Percentiles rank a stretch among this genome's conserved stretches.
phyloP scores from a whole-genome alignment of 805 yeast genomes.

The Danielia oregonensis region DNA sequence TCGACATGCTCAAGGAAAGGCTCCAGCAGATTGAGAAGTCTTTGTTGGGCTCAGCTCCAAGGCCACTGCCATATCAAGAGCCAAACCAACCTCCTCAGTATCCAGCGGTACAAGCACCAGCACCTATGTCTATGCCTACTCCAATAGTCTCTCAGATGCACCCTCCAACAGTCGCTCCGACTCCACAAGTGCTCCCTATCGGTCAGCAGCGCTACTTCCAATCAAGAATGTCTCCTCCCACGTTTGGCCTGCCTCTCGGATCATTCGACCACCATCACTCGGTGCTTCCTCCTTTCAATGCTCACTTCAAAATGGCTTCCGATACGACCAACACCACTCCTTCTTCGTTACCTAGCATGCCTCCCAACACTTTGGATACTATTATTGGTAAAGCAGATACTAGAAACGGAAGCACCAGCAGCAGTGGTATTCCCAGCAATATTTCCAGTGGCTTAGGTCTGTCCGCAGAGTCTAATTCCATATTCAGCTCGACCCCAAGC shows the following conservation, averaged over 20 bases:
- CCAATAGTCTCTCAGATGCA: too few species aligned
- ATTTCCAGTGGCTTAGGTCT: not conserved
- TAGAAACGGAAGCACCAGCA: not conserved
- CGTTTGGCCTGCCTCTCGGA: not conserved
- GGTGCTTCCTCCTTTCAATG: not conserved
- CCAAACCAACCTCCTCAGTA: not conserved
- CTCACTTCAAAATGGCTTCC: not conserved
- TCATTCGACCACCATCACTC: conserved; percentile 1
- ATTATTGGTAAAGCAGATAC: not conserved
- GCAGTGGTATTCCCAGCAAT: not conserved
- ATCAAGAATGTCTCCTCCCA: not conserved
- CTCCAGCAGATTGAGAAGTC: conserved; percentile 15
- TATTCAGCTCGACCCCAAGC: not conserved
- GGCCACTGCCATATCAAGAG: not conserved
- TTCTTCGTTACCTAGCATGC: too few species aligned
- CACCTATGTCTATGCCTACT: not conserved
- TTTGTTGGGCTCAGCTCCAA: conserved; percentile 1
- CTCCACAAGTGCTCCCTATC: not conserved
- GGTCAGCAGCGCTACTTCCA: not conserved
- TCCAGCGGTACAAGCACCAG: not conserved
- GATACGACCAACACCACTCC: not conserved
- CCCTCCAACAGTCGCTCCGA: not conserved
- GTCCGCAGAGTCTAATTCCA: not conserved
- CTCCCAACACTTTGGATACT: not conserved
- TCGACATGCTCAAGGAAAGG: conserved; percentile 14